phyloP scores from a whole-genome alignment of 345 rosid genomes.

The Euphorbia tirucalli region DNA sequence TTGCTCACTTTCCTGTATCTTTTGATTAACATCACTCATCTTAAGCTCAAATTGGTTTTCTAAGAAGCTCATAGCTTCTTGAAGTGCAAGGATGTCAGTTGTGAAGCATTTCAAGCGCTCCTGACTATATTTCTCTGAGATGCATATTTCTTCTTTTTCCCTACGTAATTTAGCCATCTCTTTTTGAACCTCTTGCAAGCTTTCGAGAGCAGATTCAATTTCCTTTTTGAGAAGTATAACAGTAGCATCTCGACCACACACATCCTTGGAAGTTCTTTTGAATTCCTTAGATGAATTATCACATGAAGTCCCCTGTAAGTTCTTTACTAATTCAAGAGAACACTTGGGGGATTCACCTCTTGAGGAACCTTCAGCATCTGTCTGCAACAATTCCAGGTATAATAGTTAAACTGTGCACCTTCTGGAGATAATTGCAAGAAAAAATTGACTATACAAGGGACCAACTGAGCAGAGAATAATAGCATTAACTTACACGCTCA shows the following conservation, averaged over 20 bases:
- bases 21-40: slow-evolving; percentile 42
- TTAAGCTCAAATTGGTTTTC: slow-evolving; percentile 49
- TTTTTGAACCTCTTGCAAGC: slow-evolving; percentile 64
- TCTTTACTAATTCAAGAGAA: slow-evolving; percentile 32
- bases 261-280: slow-evolving; percentile 24
- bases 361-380: slow-evolving; percentile 34
- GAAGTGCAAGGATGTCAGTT: slow-evolving; percentile 46
- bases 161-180: slow-evolving; percentile 57
- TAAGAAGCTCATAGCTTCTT: slow-evolving; percentile 44
- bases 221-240: slow-evolving; percentile 66
- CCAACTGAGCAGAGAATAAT: slow-evolving; percentile 16
- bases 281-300: slow-evolving; percentile 25
- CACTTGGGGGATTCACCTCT: slow-evolving; percentile 25
- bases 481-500: slow-evolving; percentile 56
- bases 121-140: slow-evolving; percentile 51
- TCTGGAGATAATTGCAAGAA: slow-evolving; percentile 17
- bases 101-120: slow-evolving; percentile 46
- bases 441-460: slow-evolving; percentile 16
- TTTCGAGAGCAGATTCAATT: slow-evolving; percentile 69
- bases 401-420: slow-evolving; percentile 24
- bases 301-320: slow-evolving; percentile 15
- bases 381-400: slow-evolving; percentile 42
- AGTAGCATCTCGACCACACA: slow-evolving; percentile 48
- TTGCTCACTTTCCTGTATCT: slow-evolving; percentile 46
- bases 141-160: slow-evolving; percentile 60